Evolutionary conservation across 2,329 filamentous ascomycete species (phyloP).

Genomic region (Colletotrichum gloeosporioides): DNA sequence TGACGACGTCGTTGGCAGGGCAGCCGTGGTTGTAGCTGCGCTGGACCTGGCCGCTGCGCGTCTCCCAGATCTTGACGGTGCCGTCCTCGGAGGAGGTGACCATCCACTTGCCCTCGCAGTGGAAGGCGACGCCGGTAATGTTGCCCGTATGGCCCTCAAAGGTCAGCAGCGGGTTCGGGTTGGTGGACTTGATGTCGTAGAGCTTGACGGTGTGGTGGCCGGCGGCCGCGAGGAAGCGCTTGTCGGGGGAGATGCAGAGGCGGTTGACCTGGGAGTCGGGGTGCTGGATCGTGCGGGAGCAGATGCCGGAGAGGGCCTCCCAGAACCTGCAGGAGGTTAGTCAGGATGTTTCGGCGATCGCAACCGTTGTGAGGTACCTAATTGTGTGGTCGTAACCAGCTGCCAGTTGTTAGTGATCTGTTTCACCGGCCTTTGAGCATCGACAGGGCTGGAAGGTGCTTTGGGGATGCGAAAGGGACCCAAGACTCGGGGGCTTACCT

Average conservation of each 20-base stretch:
- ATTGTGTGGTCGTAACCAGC: slow-evolving; percentile 70
- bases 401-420: slow-evolving; percentile 29
- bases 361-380: slow-evolving; percentile 42
- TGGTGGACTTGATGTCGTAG: slow-evolving; percentile 98
- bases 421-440: neutral
- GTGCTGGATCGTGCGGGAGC: slow-evolving; percentile 96
- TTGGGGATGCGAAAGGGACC: neutral
- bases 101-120: slow-evolving; percentile 99
- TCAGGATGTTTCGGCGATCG: neutral
- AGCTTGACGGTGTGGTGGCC: slow-evolving; percentile 88
- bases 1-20: slow-evolving; percentile 97
- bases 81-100: slow-evolving; percentile 97
- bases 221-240: slow-evolving; percentile 89
- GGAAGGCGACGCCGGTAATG: slow-evolving; percentile 95
- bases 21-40: slow-evolving; percentile 90
- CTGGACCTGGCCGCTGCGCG: slow-evolving; percentile 82
- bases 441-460: neutral
- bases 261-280: slow-evolving; percentile 98
- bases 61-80: slow-evolving; percentile 98
- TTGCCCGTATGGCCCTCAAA: slow-evolving; percentile 97
- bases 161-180: slow-evolving; percentile 88
- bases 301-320: slow-evolving; percentile 97
- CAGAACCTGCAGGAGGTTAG: slow-evolving; percentile 72
- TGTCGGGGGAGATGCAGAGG: slow-evolving; percentile 97
- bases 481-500: slow-evolving; percentile 43